These are phyloP conservation scores for Cenchrus fungigraminus DNA, from an alignment of 176 grass and related monocot species.

Conservation along the genomic window DNA sequence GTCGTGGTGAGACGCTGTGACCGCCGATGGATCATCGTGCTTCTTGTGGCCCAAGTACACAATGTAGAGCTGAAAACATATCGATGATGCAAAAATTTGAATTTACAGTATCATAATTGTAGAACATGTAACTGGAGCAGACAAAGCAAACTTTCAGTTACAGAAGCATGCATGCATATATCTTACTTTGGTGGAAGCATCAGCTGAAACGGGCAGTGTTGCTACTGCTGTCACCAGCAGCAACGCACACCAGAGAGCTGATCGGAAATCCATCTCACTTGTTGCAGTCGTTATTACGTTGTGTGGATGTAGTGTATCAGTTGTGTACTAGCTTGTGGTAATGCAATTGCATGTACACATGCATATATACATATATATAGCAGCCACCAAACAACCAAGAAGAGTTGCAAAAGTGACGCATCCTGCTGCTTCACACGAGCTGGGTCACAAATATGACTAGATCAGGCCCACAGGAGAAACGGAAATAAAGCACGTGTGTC, in stretches of 20 bases:
- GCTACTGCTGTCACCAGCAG: not conserved
- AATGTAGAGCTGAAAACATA: conserved; percentile 28
- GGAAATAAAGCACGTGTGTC: not conserved
- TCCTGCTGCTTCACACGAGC: no score
- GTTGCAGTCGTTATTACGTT: not conserved
- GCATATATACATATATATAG: not conserved
- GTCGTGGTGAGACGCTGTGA: conserved; percentile 30
- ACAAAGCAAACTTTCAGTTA: not conserved
- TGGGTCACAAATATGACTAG: not conserved
- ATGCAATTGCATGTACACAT: not conserved
- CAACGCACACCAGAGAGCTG: conserved; percentile 3
- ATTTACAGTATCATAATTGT: no score
- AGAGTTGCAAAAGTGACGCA: not conserved
- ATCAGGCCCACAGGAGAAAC: not conserved
- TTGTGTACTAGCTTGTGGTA: not conserved
- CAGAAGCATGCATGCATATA: no score
- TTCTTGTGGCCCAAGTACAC: conserved; percentile 46
- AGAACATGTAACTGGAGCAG: not conserved
- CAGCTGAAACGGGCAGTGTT: not conserved
- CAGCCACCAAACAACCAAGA: not conserved
- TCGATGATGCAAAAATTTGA: not conserved
- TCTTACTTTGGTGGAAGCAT: conserved; percentile 33
- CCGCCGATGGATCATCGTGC: conserved; percentile 7
- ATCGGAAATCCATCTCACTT: conserved; percentile 18
- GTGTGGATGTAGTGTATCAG: not conserved